Evolutionary conservation across 371 early-diverging fungal genomes (phyloP).

Genomic region (Mucor racemosus): DNA sequence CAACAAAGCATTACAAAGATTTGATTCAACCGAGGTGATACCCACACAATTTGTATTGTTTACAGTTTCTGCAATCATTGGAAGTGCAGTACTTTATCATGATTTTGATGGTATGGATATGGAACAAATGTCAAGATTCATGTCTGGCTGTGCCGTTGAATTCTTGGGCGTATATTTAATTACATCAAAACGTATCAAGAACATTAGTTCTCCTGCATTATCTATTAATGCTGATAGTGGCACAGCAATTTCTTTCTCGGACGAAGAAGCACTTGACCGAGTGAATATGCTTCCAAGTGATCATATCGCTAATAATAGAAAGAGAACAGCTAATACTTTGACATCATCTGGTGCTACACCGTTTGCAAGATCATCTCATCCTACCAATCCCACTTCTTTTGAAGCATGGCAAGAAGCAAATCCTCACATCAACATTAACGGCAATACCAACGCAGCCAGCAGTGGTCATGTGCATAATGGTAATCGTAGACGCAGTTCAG

Average conservation of each 20-base stretch:
- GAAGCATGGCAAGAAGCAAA: slow-evolving; percentile 27
- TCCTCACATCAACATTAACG: slow-evolving; percentile 8
- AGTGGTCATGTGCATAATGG: slow-evolving; percentile 3
- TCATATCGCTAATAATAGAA: background rate
- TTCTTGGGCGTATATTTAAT: slow-evolving; percentile 77
- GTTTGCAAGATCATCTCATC: slow-evolving; percentile 2
- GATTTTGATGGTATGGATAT: slow-evolving; percentile 70
- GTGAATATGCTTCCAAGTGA: slow-evolving; percentile 20
- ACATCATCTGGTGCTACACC: slow-evolving; percentile 1
- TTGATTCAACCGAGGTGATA: slow-evolving; percentile 79
- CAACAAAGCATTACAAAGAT: slow-evolving; percentile 72
- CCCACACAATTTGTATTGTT: slow-evolving; percentile 84
- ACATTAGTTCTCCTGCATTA: slow-evolving; percentile 13
- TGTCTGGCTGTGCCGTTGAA: slow-evolving; percentile 66
- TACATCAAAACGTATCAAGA: slow-evolving; percentile 58
- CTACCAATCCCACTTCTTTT: background rate
- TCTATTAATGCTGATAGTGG: slow-evolving; percentile 32
- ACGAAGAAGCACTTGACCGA: slow-evolving; percentile 25
- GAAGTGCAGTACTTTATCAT: slow-evolving; percentile 73
- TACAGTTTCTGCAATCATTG: slow-evolving; percentile 77
- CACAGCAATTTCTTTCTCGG: slow-evolving; percentile 22
- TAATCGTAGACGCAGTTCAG: slow-evolving; percentile 45
- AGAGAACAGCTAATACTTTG: slow-evolving; percentile 4
- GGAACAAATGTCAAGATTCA: slow-evolving; percentile 56
- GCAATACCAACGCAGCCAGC: background rate